phyloP scores from a whole-genome alignment of 257 asterid genomes.

The Przewalskia tangutica region DNA sequence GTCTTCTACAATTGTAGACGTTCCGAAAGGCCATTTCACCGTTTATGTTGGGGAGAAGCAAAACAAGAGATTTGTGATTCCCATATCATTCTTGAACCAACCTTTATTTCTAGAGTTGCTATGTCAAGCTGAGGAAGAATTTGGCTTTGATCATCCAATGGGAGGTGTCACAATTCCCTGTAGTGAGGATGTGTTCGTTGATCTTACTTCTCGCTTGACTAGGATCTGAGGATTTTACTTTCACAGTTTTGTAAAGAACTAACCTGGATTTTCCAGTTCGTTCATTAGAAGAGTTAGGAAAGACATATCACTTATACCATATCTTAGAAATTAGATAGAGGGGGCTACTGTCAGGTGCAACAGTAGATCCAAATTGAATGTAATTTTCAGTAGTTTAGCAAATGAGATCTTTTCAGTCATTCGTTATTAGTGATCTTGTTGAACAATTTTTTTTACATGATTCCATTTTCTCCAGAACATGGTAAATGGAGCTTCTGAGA shows the following conservation, averaged over 20 bases:
- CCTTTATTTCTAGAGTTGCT: no score
- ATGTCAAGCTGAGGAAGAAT: no score
- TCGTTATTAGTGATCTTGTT: not conserved
- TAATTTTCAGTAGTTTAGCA: not conserved
- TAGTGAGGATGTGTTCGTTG: no score
- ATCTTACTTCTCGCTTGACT: no score
- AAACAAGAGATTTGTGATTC: no score
- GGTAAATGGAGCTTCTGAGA: not conserved
- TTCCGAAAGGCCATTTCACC: no score
- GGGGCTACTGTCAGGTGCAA: not conserved
- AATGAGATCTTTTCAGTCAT: not conserved
- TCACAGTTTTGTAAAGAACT: not conserved
- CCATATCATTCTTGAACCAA: no score
- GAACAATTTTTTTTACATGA: not conserved
- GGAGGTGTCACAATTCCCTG: no score
- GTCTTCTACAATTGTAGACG: no score
- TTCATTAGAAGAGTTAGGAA: not conserved
- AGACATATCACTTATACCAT: not conserved
- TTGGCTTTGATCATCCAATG: no score
- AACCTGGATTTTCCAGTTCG: not conserved
- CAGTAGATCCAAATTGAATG: not conserved
- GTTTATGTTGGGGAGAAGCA: no score
- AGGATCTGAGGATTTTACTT: not conserved
- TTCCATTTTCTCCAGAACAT: not conserved
- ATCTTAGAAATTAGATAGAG: not conserved